Evolutionary conservation across 2,329 filamentous ascomycete species (phyloP).

Genomic region (Phaeoacremonium minimum): DNA sequence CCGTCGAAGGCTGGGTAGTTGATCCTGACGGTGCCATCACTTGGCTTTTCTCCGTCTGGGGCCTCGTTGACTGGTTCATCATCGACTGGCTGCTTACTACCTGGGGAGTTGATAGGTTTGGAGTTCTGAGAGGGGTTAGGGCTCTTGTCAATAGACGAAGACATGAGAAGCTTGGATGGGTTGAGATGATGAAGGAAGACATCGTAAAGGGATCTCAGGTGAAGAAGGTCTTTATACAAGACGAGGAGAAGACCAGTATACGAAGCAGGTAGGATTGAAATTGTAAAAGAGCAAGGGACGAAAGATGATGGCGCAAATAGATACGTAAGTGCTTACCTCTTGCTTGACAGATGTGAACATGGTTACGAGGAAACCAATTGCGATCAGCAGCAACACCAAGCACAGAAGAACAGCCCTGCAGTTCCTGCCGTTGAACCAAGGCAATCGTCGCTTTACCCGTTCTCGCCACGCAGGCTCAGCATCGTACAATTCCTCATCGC

Average conservation of each 20-base stretch:
- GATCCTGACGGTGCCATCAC: conserved; percentile 12
- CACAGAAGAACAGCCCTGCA: conserved; percentile 21
- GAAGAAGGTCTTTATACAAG: no score
- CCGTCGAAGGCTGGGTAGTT: conserved; percentile 19
- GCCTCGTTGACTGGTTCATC: conserved; percentile 5
- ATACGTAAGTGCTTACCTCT: conserved; percentile 16
- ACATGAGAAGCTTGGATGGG: no score
- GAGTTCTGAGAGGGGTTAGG: no score
- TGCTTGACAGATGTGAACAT: conserved; percentile 16
- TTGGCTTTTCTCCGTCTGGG: no score
- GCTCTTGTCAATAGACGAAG: no score
- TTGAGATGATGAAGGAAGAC: no score
- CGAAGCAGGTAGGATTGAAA: no score
- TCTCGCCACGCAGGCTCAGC: conserved; percentile 15
- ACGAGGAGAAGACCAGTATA: no score
- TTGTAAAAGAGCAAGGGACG: no score
- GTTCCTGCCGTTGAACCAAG: conserved; percentile 17
- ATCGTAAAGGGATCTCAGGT: no score
- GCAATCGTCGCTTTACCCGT: conserved; percentile 19
- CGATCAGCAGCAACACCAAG: conserved; percentile 21
- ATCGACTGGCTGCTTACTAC: conserved; percentile 1
- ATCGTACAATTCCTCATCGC: conserved; percentile 20
- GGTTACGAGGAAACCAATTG: conserved; percentile 22
- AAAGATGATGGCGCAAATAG: background rate
- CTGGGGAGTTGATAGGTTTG: background rate